phyloP scores from a whole-genome alignment of 73 alveolate species.

The Paramecium caudatum region DNA sequence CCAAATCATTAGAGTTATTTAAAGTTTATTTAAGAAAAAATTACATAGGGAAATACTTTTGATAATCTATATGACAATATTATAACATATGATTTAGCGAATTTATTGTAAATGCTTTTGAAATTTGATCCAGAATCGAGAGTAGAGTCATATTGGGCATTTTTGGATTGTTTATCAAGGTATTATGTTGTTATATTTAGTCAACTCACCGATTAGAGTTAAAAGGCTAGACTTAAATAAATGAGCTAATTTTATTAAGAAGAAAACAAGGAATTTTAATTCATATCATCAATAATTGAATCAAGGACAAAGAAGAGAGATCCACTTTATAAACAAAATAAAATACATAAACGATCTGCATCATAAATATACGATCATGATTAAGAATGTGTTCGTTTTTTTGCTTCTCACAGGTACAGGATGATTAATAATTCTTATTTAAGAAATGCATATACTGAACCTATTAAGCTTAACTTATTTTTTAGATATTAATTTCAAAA shows the following conservation, averaged over 20 bases:
- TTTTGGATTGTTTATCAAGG: not conserved
- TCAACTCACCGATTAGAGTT: too few relatives aligned
- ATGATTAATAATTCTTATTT: too few relatives aligned
- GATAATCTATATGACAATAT: not conserved
- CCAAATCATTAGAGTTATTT: not conserved
- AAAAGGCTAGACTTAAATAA: too few relatives aligned
- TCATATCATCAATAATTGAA: not conserved
- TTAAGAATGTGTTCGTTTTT: too few relatives aligned
- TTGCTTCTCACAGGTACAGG: too few relatives aligned
- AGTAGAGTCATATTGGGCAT: not conserved
- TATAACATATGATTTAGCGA: not conserved
- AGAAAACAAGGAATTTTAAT: too few relatives aligned
- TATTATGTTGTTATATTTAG: not conserved
- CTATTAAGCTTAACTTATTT: too few relatives aligned
- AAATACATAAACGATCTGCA: too few relatives aligned
- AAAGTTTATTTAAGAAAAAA: not conserved
- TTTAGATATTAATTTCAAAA: too few relatives aligned
- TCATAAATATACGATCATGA: too few relatives aligned
- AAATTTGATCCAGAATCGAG: slow-evolving; percentile 20
- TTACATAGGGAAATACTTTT: not conserved
- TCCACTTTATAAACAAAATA: not conserved
- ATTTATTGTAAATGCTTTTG: not conserved
- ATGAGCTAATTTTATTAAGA: too few relatives aligned
- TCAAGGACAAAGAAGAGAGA: not conserved
- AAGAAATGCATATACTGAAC: too few relatives aligned